Evolutionary conservation across 306 rosid species (phyloP), one percentile per base, ranked within the genome.

Genomic region (Sphenostylis stenocarpa): DNA sequence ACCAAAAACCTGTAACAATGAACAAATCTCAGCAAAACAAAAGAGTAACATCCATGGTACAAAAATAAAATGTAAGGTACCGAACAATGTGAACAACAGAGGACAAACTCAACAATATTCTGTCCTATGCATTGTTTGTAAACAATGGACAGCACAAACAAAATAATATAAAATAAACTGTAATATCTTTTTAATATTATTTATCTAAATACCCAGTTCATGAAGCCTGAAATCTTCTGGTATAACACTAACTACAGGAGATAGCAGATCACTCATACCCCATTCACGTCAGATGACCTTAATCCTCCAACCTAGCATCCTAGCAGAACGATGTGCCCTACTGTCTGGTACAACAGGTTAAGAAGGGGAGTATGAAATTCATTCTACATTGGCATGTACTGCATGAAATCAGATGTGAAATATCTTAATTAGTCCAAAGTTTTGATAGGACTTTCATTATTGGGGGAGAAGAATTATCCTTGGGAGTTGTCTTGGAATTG

Each of bases 171-270:
- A 26, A 33, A 33, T 33, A 33, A 4, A 1, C 38, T 33, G 0
- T 6, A 33, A 33, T 6, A 33, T 8, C 38, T 4, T 33, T 33
- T 6, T 33, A 26, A 29, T 29, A 29, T 29, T 0, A 3, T 2
- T 29, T 29, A 29, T 29, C 33, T 29, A 29, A 29, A 29, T 95
- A 39, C 99, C 99, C 74, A 95, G 85, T 88, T 95, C 97, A 28
- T 95, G 97, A 9, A 95, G 97, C 90, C 99, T 88, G 83, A 95
- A 95, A 82, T n/a, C n/a, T n/a, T n/a, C n/a, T n/a, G n/a, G n/a
- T n/a, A n/a, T n/a, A n/a, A n/a, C n/a, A n/a, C n/a, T n/a, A n/a
- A n/a, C n/a, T n/a, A n/a, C n/a, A n/a, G n/a, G n/a, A n/a, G n/a
- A n/a, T n/a, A n/a, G n/a, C n/a, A n/a, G n/a, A n/a, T n/a, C n/a